Evolutionary conservation across 805 yeast genomes (phyloP).

Genomic region (Candida cerambycidarum): DNA sequence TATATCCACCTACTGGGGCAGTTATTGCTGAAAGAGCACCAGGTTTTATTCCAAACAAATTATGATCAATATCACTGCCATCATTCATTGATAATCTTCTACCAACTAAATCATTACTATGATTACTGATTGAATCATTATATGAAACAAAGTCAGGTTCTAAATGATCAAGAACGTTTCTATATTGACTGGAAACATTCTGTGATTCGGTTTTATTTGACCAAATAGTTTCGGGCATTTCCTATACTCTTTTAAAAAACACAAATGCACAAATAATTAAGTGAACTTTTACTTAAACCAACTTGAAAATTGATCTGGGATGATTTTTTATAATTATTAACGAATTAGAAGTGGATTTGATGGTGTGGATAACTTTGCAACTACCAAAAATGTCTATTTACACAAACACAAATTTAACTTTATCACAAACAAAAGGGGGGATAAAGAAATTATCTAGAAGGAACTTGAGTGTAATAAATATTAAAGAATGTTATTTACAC

Average conservation of each 20-base stretch:
- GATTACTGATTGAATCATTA: conserved; percentile 14
- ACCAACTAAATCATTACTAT: conserved; percentile 13
- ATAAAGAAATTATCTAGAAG: no score
- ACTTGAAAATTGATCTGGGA: no score
- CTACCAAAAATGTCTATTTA: neutral
- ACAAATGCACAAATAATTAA: no score
- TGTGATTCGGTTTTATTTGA: conserved; percentile 24
- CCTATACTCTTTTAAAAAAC: neutral
- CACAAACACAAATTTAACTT: neutral
- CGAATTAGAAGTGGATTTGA: no score
- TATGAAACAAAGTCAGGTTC: conserved; percentile 40
- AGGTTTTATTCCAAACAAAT: conserved; percentile 47
- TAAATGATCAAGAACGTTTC: conserved; percentile 34
- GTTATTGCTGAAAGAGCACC: conserved; percentile 49
- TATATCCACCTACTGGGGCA: conserved; percentile 42
- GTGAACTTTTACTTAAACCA: no score
- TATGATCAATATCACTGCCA: conserved; percentile 41
- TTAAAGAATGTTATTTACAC: neutral
- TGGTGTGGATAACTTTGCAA: no score
- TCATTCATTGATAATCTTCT: conserved; percentile 44
- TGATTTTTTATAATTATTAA: no score
- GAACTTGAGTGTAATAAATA: no score
- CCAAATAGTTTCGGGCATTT: conserved; percentile 40
- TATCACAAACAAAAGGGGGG: no score
- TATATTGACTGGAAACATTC: conserved; percentile 18